Percentiles rank a stretch among this genome's conserved stretches.
phyloP scores from a whole-genome alignment of 805 yeast genomes.

The Saccharomycopsis sp. region DNA sequence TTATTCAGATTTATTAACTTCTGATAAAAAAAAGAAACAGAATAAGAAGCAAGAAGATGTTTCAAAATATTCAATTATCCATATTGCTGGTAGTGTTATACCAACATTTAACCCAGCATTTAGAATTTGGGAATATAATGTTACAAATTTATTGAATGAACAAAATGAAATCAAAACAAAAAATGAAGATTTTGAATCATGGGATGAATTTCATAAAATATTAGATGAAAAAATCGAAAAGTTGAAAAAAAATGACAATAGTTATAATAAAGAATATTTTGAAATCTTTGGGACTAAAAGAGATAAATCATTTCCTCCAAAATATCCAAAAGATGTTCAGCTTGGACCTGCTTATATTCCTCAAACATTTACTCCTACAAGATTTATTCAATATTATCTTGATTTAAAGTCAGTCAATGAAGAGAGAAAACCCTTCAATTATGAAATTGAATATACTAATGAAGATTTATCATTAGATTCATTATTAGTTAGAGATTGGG shows the following conservation, averaged over 20 bases:
- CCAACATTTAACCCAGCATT: conserved; percentile 82
- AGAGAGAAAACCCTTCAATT: conserved; percentile 38
- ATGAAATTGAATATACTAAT: conserved; percentile 60
- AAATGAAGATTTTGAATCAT: conserved; percentile 30
- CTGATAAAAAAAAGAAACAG: conserved; percentile 18
- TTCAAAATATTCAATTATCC: conserved; percentile 55
- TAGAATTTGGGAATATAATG: conserved; percentile 81
- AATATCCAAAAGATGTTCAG: conserved; percentile 25
- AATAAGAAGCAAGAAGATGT: conserved; percentile 19
- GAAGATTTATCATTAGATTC: conserved; percentile 48
- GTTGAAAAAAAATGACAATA: not conserved
- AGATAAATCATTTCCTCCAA: conserved; percentile 55
- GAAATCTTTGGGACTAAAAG: conserved; percentile 19
- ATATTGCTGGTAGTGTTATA: conserved; percentile 61
- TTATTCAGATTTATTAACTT: conserved; percentile 4
- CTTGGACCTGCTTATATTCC: conserved; percentile 71
- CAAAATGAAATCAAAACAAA: not conserved
- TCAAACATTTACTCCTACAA: conserved; percentile 63
- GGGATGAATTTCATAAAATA: conserved; percentile 48
- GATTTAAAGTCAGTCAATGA: conserved; percentile 44
- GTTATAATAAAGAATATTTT: conserved; percentile 12
- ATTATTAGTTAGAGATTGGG: conserved; percentile 53
- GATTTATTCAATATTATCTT: conserved; percentile 66
- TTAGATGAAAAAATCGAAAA: conserved; percentile 29
- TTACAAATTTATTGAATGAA: conserved; percentile 37